Conservation (phyloP, 2,329 filamentous ascomycete species). For the Cytospora leucostoma region DNA sequence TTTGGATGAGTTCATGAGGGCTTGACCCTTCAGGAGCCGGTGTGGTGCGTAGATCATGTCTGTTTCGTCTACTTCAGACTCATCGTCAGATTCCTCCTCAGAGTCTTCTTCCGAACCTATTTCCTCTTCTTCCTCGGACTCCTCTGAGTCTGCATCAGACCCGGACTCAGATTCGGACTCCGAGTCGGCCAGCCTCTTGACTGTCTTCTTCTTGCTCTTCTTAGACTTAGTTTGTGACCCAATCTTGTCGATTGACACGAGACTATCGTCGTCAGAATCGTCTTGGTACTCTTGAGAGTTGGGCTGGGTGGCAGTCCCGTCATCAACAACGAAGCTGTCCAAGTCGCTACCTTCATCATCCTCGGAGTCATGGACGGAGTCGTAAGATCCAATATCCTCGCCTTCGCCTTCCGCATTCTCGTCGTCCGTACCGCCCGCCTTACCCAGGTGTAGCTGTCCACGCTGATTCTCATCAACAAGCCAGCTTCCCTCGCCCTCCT, state of each 20-base stretch:
- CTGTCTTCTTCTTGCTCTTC: conserved; percentile 36
- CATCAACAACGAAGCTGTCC: conserved; percentile 57
- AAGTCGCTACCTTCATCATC: conserved; percentile 55
- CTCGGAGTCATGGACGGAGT: conserved; percentile 61
- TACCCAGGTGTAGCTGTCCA: conserved; percentile 63
- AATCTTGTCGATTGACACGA: conserved; percentile 42
- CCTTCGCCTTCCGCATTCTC: conserved; percentile 87
- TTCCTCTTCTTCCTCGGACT: background rate
- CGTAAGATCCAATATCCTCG: conserved; percentile 72
- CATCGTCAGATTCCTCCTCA: background rate
- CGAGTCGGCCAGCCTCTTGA: conserved; percentile 34
- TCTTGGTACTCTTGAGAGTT: conserved; percentile 32
- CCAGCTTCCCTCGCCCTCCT: conserved; percentile 74
- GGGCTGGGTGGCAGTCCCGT: conserved; percentile 41
- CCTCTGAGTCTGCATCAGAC: conserved; percentile 10
- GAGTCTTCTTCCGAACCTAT: background rate
- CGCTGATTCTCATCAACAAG: conserved; percentile 71
- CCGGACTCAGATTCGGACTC: conserved; percentile 40
- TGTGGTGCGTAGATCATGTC: conserved; percentile 14
- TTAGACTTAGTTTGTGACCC: conserved; percentile 36
- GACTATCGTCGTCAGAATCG: conserved; percentile 40
- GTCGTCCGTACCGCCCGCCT: conserved; percentile 81
- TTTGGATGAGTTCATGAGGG: conserved; percentile 77
- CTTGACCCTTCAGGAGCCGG: conserved; percentile 4
- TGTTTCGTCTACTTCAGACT: background rate